A percentile compares a stretch with the other conserved stretches of the same genome.
phyloP scores from a whole-genome alignment of 2,329 filamentous ascomycete genomes.

The Botrytis fragariae region DNA sequence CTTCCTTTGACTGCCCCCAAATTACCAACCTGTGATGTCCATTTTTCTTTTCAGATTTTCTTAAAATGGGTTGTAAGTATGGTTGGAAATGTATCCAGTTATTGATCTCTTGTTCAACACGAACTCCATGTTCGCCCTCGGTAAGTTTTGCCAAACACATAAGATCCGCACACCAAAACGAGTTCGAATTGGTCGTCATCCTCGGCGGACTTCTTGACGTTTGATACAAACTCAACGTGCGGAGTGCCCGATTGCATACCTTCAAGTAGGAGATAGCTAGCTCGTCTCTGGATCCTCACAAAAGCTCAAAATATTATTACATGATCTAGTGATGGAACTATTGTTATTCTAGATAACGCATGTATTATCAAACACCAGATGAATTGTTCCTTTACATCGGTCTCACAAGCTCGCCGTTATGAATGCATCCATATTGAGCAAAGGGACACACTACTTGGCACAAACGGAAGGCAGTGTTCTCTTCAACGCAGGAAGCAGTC shows the following conservation, averaged over 20 bases:
- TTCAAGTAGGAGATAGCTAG: too few relatives aligned
- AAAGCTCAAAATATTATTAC: neutral
- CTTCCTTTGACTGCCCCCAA: neutral
- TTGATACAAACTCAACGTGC: too few relatives aligned
- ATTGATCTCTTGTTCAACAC: too few relatives aligned
- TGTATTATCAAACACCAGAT: neutral
- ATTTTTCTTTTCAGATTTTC: too few relatives aligned
- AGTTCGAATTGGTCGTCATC: too few relatives aligned
- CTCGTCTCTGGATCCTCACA: too few relatives aligned
- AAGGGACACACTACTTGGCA: neutral
- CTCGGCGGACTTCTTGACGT: too few relatives aligned
- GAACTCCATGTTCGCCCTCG: neutral
- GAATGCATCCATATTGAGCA: neutral
- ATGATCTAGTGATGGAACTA: neutral
- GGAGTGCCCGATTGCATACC: too few relatives aligned
- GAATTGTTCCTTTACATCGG: neutral
- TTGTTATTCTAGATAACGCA: neutral
- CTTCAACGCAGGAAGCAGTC: neutral
- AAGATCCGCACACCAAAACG: too few relatives aligned
- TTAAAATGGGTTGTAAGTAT: neutral
- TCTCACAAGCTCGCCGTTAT: neutral
- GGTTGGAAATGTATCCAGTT: neutral
- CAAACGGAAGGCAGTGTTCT: neutral
- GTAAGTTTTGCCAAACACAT: neutral
- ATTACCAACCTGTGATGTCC: too few relatives aligned